Evolutionary conservation across 345 rosid species (phyloP).

Genomic region (Heritiera fomes): DNA sequence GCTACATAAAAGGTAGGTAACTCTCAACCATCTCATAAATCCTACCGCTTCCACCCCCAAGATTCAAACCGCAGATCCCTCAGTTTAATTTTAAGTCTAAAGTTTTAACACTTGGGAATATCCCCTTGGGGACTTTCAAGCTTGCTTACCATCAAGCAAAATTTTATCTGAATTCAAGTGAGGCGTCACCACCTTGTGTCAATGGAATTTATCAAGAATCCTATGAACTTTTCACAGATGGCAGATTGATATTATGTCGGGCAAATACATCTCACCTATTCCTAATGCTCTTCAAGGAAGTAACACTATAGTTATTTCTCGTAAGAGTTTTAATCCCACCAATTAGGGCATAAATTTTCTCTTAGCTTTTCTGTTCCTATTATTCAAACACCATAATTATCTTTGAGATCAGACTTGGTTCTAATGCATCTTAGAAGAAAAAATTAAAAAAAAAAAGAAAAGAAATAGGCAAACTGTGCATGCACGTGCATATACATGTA

Average conservation of each 20-base stretch:
- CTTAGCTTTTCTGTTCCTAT: background rate
- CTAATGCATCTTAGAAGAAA: background rate
- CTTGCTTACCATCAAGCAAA: conserved; percentile 3
- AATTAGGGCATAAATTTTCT: background rate
- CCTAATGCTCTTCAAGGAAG: conserved; percentile 6
- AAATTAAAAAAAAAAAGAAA: too few relatives aligned
- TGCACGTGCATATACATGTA: background rate
- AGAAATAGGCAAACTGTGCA: background rate
- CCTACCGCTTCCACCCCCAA: background rate
- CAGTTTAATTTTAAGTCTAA: background rate
- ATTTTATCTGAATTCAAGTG: background rate
- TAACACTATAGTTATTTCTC: background rate
- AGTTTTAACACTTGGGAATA: background rate
- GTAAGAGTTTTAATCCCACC: background rate
- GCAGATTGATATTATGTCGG: background rate
- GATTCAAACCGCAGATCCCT: background rate
- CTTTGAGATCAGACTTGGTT: background rate
- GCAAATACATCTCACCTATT: conserved; percentile 9
- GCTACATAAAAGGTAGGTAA: background rate
- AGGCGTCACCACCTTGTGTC: background rate
- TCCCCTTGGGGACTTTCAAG: conserved; percentile 1
- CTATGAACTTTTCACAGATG: background rate
- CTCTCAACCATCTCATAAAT: background rate
- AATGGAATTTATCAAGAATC: background rate
- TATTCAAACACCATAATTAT: conserved; percentile 11